Evolutionary conservation across 1,284 basidiomycete species (phyloP).

Genomic region (Sporisorium graminicola): DNA sequence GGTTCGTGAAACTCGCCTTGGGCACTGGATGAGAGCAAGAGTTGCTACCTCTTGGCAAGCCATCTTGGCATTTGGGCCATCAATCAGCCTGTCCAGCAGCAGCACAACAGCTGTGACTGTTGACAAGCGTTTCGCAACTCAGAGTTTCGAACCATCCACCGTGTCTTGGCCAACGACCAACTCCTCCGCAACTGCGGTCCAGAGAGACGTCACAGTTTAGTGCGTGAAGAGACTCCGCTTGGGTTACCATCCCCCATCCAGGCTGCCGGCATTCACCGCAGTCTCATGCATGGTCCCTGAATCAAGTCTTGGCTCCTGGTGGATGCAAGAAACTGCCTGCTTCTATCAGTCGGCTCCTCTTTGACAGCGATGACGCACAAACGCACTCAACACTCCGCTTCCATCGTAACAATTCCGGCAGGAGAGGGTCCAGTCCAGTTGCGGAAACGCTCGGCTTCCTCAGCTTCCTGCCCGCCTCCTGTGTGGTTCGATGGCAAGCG

Average conservation of each 20-base stretch:
- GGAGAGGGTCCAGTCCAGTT: too few relatives aligned
- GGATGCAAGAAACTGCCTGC: not conserved
- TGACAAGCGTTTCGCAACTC: not conserved
- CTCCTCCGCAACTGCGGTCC: not conserved
- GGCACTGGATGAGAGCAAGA: conserved; percentile 42
- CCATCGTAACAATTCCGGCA: conserved; percentile 1
- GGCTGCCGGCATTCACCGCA: not conserved
- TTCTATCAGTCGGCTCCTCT: not conserved
- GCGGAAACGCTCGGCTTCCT: conserved; percentile 2
- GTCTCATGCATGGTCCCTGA: conserved; percentile 10
- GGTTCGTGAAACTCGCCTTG: not conserved
- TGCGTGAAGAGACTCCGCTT: not conserved
- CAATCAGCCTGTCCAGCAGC: not conserved
- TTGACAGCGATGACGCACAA: conserved; percentile 19
- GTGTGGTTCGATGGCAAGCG: not conserved
- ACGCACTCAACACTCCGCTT: conserved; percentile 9
- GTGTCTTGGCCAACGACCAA: not conserved
- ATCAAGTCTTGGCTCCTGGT: conserved; percentile 14
- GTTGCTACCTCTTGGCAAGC: conserved; percentile 13
- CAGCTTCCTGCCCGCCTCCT: not conserved
- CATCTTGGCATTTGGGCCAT: not conserved
- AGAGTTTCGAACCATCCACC: too few relatives aligned
- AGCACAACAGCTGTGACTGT: not conserved
- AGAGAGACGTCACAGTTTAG: not conserved
- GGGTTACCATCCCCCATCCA: too few relatives aligned